A percentile compares a stretch with the other conserved stretches of the same genome.
Conservation (phyloP, 2,329 filamentous ascomycete genomes). For the Botryotinia calthae region DNA sequence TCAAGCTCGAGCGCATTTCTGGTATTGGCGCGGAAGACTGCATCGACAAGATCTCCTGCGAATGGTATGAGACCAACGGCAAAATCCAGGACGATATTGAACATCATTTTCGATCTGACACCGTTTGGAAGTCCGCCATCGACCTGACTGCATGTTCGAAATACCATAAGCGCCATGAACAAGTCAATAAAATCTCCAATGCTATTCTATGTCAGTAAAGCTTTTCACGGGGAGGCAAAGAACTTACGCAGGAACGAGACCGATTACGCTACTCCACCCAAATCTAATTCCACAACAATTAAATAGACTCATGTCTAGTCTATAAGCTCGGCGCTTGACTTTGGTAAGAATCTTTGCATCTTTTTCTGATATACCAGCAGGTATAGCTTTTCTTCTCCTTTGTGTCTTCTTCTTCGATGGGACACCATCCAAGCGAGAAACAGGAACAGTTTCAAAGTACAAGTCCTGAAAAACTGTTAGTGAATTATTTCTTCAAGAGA, state of each 20-base stretch:
- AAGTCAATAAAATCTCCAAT: constrained; percentile 74
- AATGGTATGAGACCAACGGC: constrained; percentile 71
- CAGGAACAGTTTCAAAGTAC: constrained; percentile 79
- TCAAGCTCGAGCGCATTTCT: constrained; percentile 68
- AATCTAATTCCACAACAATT: constrained; percentile 78
- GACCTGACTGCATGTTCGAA: constrained; percentile 68
- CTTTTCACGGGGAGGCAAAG: constrained; percentile 21
- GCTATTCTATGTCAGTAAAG: constrained; percentile 43
- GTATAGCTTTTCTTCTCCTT: constrained; percentile 81
- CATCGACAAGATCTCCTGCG: constrained; percentile 72
- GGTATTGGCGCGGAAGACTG: constrained; percentile 69
- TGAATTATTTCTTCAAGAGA: constrained; percentile 8
- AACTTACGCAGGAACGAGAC: constrained; percentile 74
- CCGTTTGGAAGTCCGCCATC: constrained; percentile 69
- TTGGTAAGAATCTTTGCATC: constrained; percentile 81
- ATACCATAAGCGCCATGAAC: constrained; percentile 71
- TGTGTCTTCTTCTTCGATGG: constrained; percentile 66
- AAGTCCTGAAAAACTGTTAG: constrained; percentile 63
- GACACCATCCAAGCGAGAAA: constrained; percentile 64
- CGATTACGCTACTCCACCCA: constrained; percentile 87
- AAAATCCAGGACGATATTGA: constrained; percentile 77
- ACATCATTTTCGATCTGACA: constrained; percentile 68
- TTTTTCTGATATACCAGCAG: constrained; percentile 76
- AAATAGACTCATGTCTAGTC: constrained; percentile 81
- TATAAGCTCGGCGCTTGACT: constrained; percentile 82